Percentiles rank a stretch among this genome's conserved stretches.
phyloP scores from a whole-genome alignment of 78 protist species.

The Protostelium mycophagum region DNA sequence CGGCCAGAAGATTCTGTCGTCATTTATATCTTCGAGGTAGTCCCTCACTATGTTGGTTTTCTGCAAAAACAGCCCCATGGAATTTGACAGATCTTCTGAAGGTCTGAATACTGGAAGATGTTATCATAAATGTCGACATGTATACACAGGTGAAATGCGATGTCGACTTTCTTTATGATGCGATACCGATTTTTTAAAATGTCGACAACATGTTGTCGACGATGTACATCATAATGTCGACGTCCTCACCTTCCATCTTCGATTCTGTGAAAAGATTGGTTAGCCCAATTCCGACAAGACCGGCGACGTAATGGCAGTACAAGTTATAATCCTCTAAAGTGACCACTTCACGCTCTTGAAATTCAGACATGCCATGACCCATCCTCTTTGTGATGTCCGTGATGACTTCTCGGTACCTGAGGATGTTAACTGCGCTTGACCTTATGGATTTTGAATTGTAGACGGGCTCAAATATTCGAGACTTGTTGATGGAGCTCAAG shows the following conservation, averaged over 20 bases:
- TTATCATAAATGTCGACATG: not conserved
- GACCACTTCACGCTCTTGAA: conserved; percentile 36
- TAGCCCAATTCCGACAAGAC: conserved; percentile 94
- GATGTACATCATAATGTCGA: no score
- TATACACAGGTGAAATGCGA: no score
- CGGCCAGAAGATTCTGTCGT: conserved; percentile 91
- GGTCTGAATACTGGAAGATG: no score
- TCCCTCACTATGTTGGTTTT: conserved; percentile 94
- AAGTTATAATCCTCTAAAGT: conserved; percentile 70
- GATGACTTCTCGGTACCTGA: conserved; percentile 68
- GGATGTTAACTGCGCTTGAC: not conserved
- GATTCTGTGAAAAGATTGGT: conserved; percentile 67
- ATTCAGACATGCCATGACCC: conserved; percentile 89
- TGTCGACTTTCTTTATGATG: no score
- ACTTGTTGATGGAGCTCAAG: not conserved
- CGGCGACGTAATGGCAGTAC: conserved; percentile 97
- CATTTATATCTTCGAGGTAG: conserved; percentile 84
- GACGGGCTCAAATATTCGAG: not conserved
- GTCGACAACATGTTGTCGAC: no score
- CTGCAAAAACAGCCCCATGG: conserved; percentile 94
- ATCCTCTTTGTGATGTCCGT: conserved; percentile 76
- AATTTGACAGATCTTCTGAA: conserved; percentile 57
- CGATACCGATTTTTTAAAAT: no score
- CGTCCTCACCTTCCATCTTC: conserved; percentile 72
- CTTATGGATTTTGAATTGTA: not conserved